These are phyloP conservation scores for Boehmeria nivea DNA, from an alignment of 306 rosid genomes.

Conservation along the genomic window DNA sequence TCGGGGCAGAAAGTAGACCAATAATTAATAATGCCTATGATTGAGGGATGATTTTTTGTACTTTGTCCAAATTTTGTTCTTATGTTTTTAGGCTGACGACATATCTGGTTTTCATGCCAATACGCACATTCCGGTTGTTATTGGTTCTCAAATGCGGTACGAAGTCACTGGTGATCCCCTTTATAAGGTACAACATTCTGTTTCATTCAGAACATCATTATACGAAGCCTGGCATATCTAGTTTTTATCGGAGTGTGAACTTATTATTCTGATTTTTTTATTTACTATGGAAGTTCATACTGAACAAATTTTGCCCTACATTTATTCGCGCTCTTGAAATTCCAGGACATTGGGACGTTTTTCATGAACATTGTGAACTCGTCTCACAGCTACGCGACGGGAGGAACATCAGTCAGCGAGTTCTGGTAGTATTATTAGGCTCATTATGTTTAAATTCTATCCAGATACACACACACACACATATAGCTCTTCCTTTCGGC, in stretches of 20 bases:
- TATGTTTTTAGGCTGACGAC: conserved; percentile 56
- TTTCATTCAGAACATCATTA: conserved; percentile 2
- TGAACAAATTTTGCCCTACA: not conserved
- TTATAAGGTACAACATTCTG: conserved; percentile 50
- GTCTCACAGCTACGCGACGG: conserved; percentile 93
- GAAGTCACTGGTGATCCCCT: conserved; percentile 84
- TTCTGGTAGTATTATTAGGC: conserved; percentile 55
- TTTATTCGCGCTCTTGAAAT: not conserved
- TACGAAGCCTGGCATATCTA: conserved; percentile 6
- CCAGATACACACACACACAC: too few relatives aligned
- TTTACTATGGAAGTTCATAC: not conserved
- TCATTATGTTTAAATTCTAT: too few relatives aligned
- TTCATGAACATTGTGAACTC: conserved; percentile 82
- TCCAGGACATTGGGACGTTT: conserved; percentile 69
- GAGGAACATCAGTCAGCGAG: conserved; percentile 83
- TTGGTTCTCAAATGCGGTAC: conserved; percentile 86
- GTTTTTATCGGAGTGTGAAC: not conserved
- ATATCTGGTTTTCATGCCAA: conserved; percentile 66
- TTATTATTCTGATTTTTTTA: not conserved
- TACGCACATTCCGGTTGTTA: conserved; percentile 79
- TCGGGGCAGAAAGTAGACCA: too few relatives aligned
- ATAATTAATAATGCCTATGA: too few relatives aligned
- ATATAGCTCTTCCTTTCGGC: too few relatives aligned
- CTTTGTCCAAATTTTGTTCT: too few relatives aligned
- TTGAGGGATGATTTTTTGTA: too few relatives aligned